Evolutionary conservation across 2,329 filamentous ascomycete genomes (phyloP), one percentile per base, ranked within the genome.

Genomic region (Colletotrichum lentis): DNA sequence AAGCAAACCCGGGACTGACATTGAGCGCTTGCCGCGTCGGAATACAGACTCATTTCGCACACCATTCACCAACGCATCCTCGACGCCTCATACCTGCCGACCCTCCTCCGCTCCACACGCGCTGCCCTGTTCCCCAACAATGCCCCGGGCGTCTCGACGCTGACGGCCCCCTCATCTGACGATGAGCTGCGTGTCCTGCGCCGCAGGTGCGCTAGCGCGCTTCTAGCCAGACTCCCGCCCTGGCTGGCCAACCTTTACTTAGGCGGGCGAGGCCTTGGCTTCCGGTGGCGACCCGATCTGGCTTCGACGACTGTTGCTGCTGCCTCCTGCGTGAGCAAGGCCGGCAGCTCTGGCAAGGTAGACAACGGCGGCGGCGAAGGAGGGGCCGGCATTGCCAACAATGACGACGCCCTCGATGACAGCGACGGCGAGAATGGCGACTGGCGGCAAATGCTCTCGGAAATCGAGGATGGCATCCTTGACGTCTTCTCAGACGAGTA

Each of bases 91-190:
- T 83, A 86, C 72, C 82, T 94, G 64, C 88, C 91, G 76, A 83
- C 84, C 76, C 79, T 92, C 72, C 85, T 95, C 74, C 87, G 88
- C 76, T 86, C 88, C 72, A 84, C 92, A 74, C 91, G 96, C 76
- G 88, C 87, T 74, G 87, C 91, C 69, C 83, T 98, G 64, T 98
- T 97, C 77, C 95, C 96, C 72, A 91, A 93, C 80, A 96, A 96
- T 79, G 84, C 87, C 73, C 89, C 91, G 70, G 90, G 89, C 67
- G 85, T 88, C 71, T 83, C 89, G 73, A 84, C 86, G 68, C 80
- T 90, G 72, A 80, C 84, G 60, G 85, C 90, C 59, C 88, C 90
- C 67, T 83, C 84, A 56, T 85, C 85, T 70, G 83, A 88, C 62
- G 82, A 87, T 73, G 86, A 88, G 74, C 81, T 88, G 71, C 82